phyloP scores from a whole-genome alignment of 2,329 filamentous ascomycete genomes.

The Xylaria sp. region DNA sequence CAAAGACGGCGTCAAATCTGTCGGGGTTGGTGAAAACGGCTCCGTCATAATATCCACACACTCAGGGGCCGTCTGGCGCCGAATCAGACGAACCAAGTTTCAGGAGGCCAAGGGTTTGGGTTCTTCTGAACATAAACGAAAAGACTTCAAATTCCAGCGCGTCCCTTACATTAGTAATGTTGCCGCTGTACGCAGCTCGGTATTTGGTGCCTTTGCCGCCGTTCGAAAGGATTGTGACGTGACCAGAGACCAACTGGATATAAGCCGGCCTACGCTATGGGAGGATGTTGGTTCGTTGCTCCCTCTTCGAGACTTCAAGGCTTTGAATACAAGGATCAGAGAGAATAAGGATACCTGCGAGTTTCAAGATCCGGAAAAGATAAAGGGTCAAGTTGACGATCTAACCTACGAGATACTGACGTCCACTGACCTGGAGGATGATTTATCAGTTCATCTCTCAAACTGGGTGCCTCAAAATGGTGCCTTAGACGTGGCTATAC shows the following conservation, averaged over 20 bases:
- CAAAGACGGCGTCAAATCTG: constrained; percentile 81
- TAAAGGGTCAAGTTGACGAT: constrained; percentile 50
- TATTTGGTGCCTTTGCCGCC: constrained; percentile 84
- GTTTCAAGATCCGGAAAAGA: constrained; percentile 37
- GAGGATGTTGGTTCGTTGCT: constrained; percentile 66
- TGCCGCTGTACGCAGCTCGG: constrained; percentile 76
- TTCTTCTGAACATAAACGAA: constrained; percentile 55
- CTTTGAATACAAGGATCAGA: constrained; percentile 35
- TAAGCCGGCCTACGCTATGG: constrained; percentile 66
- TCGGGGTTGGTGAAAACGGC: constrained; percentile 84
- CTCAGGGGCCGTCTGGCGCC: constrained; percentile 88
- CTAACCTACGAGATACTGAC: constrained; percentile 51
- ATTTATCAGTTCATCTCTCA: constrained; percentile 49
- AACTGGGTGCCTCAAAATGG: constrained; percentile 37
- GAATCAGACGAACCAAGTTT: constrained; percentile 74
- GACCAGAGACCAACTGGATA: constrained; percentile 62
- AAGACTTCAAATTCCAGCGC: constrained; percentile 93
- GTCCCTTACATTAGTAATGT: constrained; percentile 84
- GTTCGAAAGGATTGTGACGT: constrained; percentile 80
- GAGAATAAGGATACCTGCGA: constrained; percentile 39
- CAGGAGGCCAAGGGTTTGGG: constrained; percentile 53
- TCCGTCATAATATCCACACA: constrained; percentile 92
- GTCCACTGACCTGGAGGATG: constrained; percentile 60
- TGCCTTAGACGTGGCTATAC: constrained; percentile 42
- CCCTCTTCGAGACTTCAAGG: constrained; percentile 57